These are phyloP conservation scores for Penicillium longicatenatum DNA, from an alignment of 495 filamentous ascomycete species.

Conservation along the genomic window DNA sequence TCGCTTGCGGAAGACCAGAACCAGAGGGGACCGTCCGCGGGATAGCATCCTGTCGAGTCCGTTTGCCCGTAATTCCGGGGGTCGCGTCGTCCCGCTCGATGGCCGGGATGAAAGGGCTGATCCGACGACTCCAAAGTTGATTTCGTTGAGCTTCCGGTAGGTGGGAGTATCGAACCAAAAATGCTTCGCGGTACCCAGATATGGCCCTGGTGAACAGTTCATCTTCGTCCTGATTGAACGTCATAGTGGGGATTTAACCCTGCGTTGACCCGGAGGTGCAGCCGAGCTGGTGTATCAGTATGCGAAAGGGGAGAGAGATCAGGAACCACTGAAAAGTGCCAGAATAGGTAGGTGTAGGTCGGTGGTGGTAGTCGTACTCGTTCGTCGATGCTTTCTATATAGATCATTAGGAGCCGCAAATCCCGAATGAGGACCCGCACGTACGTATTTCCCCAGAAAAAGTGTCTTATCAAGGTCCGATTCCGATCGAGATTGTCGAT, in stretches of 20 bases:
- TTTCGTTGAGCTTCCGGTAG: conserved; percentile 48
- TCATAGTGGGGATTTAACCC: conserved; percentile 28
- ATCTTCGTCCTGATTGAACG: conserved; percentile 43
- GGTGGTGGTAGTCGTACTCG: too few species aligned
- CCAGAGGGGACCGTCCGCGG: conserved; percentile 44
- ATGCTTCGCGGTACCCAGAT: conserved; percentile 47
- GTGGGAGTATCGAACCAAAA: conserved; percentile 48
- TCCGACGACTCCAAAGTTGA: conserved; percentile 45
- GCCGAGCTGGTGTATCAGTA: conserved; percentile 33
- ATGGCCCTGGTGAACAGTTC: conserved; percentile 49
- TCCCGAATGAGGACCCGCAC: neutral
- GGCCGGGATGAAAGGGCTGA: conserved; percentile 45
- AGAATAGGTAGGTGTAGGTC: neutral
- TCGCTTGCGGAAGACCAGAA: conserved; percentile 45
- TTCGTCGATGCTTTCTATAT: neutral
- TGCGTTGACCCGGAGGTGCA: conserved; percentile 11
- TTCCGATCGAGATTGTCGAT: neutral
- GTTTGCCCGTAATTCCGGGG: conserved; percentile 44
- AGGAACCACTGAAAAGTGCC: neutral
- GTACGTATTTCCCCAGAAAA: neutral
- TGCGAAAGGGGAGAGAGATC: conserved; percentile 1
- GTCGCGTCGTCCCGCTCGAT: conserved; percentile 20
- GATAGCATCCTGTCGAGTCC: conserved; percentile 46
- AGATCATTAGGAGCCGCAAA: neutral
- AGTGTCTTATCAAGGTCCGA: neutral